phyloP scores from a whole-genome alignment of 2,329 filamentous ascomycete species.

The Rachicladosporium sp. region DNA sequence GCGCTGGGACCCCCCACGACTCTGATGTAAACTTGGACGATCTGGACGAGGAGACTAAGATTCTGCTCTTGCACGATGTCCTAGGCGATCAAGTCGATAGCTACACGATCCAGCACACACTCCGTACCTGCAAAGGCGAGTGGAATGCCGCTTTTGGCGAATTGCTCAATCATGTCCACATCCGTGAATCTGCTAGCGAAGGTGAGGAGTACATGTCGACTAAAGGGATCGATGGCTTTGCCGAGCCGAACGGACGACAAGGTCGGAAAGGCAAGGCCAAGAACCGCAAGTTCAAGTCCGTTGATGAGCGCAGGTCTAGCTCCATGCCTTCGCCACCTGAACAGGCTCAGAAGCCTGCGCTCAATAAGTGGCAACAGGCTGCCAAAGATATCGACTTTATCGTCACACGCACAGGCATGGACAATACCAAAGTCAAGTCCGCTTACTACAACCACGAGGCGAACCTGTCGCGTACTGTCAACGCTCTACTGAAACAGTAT shows the following conservation, averaged over 20 bases:
- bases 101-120: conserved; percentile 52
- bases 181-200: conserved; percentile 51
- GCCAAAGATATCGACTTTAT: conserved; percentile 51
- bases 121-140: conserved; percentile 57
- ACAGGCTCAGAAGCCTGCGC: conserved; percentile 8
- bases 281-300: conserved; percentile 22
- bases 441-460: conserved; percentile 47
- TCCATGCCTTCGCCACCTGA: conserved; percentile 18
- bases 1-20: too few relatives aligned
- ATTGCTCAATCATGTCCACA: conserved; percentile 64
- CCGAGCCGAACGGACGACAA: conserved; percentile 39
- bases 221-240: conserved; percentile 74
- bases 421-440: conserved; percentile 38
- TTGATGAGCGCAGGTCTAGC: conserved; percentile 13
- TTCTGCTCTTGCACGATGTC: conserved; percentile 51
- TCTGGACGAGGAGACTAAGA: conserved; percentile 49
- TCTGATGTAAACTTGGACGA: conserved; percentile 20
- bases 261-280: conserved; percentile 36
- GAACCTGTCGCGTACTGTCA: conserved; percentile 44
- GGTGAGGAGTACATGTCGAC: conserved; percentile 32
- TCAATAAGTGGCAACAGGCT: conserved; percentile 49
- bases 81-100: conserved; percentile 54
- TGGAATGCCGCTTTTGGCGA: conserved; percentile 64
- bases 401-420: conserved; percentile 36
- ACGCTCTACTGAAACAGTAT: conserved; percentile 38